A percentile compares a stretch with the other conserved stretches of the same genome.
phyloP scores from a whole-genome alignment of 2,329 filamentous ascomycete genomes.

The Endothia cerciana region DNA sequence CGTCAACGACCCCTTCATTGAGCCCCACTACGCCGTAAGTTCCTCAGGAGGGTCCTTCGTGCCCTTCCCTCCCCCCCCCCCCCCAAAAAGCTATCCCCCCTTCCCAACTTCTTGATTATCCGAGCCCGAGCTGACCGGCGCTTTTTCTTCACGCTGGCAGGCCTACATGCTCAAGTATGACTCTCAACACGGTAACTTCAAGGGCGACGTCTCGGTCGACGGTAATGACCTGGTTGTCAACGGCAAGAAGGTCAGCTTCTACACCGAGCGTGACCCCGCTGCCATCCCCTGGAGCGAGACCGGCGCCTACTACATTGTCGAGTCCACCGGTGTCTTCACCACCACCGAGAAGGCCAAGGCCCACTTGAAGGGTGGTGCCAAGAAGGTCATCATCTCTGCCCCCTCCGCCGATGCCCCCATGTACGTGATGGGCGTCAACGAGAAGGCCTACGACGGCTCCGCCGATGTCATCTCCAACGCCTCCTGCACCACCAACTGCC shows the following conservation, averaged over 20 bases:
- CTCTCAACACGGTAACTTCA: constrained; percentile 95
- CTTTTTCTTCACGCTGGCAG: constrained; percentile 48
- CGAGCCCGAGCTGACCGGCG: constrained; percentile 36
- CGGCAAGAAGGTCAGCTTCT: constrained; percentile 94
- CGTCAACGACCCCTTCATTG: constrained; percentile 99
- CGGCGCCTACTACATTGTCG: constrained; percentile 90
- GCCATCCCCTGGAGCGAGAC: constrained; percentile 88
- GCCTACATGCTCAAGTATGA: constrained; percentile 99
- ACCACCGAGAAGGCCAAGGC: constrained; percentile 93
- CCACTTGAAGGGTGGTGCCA: constrained; percentile 94
- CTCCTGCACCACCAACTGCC: constrained; percentile 99
- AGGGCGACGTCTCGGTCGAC: constrained; percentile 80
- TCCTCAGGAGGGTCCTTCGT: constrained; percentile 17
- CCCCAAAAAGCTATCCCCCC: neutral
- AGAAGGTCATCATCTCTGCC: constrained; percentile 95
- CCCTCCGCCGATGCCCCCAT: constrained; percentile 96
- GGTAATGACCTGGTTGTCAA: constrained; percentile 80
- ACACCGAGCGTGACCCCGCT: constrained; percentile 87
- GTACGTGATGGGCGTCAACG: constrained; percentile 99
- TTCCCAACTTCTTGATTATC: neutral
- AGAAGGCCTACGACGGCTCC: constrained; percentile 88
- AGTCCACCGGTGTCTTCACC: constrained; percentile 99
- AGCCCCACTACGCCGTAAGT: constrained; percentile 95
- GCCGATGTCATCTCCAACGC: constrained; percentile 97
- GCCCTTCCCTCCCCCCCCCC: too few relatives aligned